phyloP scores from a whole-genome alignment of 2,329 filamentous ascomycete genomes.

The Pseudogymnoascus sp. region DNA sequence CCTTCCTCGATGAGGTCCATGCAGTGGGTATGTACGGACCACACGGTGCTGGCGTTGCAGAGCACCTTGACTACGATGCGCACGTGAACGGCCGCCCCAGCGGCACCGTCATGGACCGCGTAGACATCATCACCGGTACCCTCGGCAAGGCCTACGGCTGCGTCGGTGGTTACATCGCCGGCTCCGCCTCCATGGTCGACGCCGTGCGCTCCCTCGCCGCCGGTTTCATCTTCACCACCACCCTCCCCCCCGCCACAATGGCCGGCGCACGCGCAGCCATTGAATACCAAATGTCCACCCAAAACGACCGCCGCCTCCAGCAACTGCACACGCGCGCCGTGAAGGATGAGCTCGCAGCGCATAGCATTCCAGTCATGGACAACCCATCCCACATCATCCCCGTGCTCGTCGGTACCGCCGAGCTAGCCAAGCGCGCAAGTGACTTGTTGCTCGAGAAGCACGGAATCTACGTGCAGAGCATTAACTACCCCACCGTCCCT shows the following conservation, averaged over 20 bases:
- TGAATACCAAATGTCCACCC: conserved; percentile 81
- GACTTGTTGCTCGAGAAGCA: conserved; percentile 86
- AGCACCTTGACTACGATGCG: conserved; percentile 90
- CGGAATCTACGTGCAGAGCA: conserved; percentile 94
- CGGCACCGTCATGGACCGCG: conserved; percentile 87
- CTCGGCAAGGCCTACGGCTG: conserved; percentile 97
- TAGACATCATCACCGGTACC: conserved; percentile 97
- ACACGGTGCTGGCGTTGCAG: conserved; percentile 87
- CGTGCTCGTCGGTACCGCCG: conserved; percentile 86
- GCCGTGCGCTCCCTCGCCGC: conserved; percentile 89
- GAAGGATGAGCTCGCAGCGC: conserved; percentile 69
- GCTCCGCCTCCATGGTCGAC: conserved; percentile 77
- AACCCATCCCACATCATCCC: conserved; percentile 97
- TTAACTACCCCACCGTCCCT: conserved; percentile 98
- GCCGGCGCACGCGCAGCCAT: conserved; percentile 86
- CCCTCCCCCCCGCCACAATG: conserved; percentile 92
- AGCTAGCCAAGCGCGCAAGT: conserved; percentile 82
- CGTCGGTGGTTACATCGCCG: conserved; percentile 95
- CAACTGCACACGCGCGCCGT: conserved; percentile 94
- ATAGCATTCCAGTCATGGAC: conserved; percentile 91
- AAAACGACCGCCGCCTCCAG: conserved; percentile 82
- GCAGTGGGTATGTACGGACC: conserved; percentile 99
- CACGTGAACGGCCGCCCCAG: conserved; percentile 65
- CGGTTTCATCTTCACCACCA: conserved; percentile 98
- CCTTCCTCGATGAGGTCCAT: conserved; percentile 97